Percentiles rank a stretch among this genome's conserved stretches.
Conservation (phyloP, 78 protist species). For the Cavenderia fasciculata region DNA sequence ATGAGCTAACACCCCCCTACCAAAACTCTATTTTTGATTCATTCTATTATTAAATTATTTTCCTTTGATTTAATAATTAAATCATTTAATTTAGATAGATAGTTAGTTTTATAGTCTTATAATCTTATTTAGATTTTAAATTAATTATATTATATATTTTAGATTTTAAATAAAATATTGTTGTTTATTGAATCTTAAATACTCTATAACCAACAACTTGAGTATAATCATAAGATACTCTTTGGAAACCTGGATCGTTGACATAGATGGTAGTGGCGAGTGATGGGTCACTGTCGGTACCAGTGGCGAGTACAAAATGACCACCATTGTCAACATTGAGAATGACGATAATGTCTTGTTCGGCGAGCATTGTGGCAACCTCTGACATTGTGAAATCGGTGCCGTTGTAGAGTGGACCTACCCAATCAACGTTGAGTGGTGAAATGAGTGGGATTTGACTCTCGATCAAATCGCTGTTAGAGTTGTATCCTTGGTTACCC, state of each 20-base stretch:
- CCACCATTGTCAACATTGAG: conserved; percentile 51
- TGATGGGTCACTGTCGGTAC: conserved; percentile 20
- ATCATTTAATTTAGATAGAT: too few species aligned
- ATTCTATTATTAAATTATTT: too few species aligned
- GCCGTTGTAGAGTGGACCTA: conserved; percentile 14
- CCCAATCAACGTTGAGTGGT: conserved; percentile 32
- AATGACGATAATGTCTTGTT: conserved; percentile 4
- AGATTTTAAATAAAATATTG: too few species aligned
- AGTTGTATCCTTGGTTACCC: conserved; percentile 15
- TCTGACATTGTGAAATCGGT: conserved; percentile 31
- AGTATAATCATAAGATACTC: not conserved
- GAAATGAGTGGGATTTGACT: not conserved
- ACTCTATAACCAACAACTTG: conserved; percentile 63
- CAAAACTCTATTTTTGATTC: too few species aligned
- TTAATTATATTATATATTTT: too few species aligned
- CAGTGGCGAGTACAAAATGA: conserved; percentile 47
- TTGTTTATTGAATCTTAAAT: conserved; percentile 17
- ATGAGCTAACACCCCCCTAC: too few species aligned
- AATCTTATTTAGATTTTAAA: too few species aligned
- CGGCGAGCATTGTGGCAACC: not conserved
- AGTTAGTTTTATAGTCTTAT: too few species aligned
- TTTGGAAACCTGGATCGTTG: conserved; percentile 64
- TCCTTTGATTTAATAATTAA: too few species aligned
- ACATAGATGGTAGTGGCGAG: conserved; percentile 50
- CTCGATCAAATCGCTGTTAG: conserved; percentile 21